These are phyloP conservation scores for Rhodomyrtus psidioides DNA, from an alignment of 441 rosid genomes.

Conservation along the genomic window DNA sequence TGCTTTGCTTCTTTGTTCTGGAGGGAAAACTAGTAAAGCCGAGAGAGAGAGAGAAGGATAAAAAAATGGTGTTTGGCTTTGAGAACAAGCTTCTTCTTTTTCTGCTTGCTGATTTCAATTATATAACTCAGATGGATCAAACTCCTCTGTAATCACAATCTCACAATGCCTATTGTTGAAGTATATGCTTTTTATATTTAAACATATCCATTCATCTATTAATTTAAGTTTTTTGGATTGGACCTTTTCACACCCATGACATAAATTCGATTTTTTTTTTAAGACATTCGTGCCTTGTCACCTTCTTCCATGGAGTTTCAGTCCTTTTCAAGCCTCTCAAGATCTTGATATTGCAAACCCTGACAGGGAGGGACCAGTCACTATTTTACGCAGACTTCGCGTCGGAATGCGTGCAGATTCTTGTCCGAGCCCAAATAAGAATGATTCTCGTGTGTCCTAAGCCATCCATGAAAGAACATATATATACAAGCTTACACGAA, in stretches of 20 bases:
- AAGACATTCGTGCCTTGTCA: conserved; percentile 14
- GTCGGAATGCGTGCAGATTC: neutral
- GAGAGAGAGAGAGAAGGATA: neutral
- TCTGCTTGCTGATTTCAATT: neutral
- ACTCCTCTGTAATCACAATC: neutral
- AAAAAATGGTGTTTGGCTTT: conserved; percentile 16
- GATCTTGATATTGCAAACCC: neutral
- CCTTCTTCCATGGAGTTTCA: conserved; percentile 10
- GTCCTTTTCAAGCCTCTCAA: conserved; percentile 1
- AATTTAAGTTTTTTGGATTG: no score
- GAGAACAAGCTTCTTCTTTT: conserved; percentile 22
- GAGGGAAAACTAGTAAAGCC: conserved; percentile 2
- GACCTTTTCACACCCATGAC: neutral
- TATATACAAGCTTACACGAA: neutral
- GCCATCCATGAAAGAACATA: neutral
- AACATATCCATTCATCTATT: no score
- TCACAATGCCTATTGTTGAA: conserved; percentile 23
- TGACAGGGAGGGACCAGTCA: neutral
- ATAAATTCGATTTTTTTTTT: neutral
- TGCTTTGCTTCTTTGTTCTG: conserved; percentile 66
- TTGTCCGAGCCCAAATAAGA: neutral
- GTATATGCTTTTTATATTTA: no score
- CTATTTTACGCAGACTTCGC: neutral
- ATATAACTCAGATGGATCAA: no score
- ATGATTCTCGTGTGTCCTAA: neutral